Percentiles rank a stretch among this genome's conserved stretches.
These are phyloP conservation scores for Mucor plumbeus DNA, from an alignment of 371 early-diverging fungal genomes.

Conservation along the genomic window DNA sequence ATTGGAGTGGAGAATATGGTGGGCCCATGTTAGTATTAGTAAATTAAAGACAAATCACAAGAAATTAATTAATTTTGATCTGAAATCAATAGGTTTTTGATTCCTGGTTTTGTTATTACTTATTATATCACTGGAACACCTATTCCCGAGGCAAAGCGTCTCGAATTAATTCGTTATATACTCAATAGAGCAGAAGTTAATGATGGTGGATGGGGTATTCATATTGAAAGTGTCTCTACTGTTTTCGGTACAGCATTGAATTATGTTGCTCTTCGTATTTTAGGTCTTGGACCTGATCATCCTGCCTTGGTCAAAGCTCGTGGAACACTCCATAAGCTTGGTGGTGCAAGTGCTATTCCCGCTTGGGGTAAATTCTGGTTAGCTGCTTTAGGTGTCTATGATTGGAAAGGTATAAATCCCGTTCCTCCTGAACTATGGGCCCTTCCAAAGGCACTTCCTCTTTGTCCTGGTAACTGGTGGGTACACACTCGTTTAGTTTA, in stretches of 20 bases:
- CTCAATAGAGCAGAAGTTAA: conserved; percentile 77
- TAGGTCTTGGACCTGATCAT: conserved; percentile 89
- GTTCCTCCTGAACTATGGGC: conserved; percentile 95
- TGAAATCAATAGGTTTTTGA: conserved; percentile 67
- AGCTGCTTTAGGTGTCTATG: conserved; percentile 86
- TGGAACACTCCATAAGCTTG: conserved; percentile 79
- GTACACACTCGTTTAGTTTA: conserved; percentile 90
- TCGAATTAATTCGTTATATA: conserved; percentile 91
- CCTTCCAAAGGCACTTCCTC: conserved; percentile 82
- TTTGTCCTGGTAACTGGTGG: conserved; percentile 95
- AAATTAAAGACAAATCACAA: background rate
- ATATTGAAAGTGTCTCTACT: conserved; percentile 92
- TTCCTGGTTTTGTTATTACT: conserved; percentile 87
- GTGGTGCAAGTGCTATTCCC: conserved; percentile 85
- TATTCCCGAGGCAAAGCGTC: conserved; percentile 61
- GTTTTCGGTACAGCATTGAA: conserved; percentile 95
- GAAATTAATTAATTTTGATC: background rate
- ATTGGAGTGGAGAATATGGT: conserved; percentile 97
- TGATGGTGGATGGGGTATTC: conserved; percentile 98
- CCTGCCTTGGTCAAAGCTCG: conserved; percentile 89
- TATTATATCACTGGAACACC: conserved; percentile 83
- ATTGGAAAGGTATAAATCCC: conserved; percentile 95
- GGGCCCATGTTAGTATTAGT: conserved; percentile 79
- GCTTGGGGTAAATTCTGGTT: conserved; percentile 99
- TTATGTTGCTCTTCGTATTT: conserved; percentile 88